A percentile compares a stretch with the other conserved stretches of the same genome.
Evolutionary conservation across 768 basidiomycete species (phyloP).

Genomic region (Xanthoconium stramineum): DNA sequence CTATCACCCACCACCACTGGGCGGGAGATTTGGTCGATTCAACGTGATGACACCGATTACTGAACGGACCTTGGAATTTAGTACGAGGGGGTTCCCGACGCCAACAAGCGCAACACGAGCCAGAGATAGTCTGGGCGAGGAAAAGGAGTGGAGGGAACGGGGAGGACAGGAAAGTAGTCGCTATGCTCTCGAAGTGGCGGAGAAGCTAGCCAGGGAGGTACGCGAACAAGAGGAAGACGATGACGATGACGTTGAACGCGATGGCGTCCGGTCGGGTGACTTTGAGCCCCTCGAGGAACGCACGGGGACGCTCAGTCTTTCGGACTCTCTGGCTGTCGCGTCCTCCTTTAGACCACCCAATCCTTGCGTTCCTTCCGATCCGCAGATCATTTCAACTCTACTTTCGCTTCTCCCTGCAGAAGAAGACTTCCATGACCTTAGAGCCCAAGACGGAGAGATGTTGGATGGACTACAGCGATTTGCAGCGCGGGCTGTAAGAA

Average conservation of each 20-base stretch:
- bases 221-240: slow-evolving; percentile 25
- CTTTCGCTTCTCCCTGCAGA: slow-evolving; percentile 64
- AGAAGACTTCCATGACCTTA: slow-evolving; percentile 57
- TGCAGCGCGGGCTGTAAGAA: slow-evolving; percentile 43
- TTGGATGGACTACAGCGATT: slow-evolving; percentile 74
- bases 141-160: slow-evolving; percentile 16
- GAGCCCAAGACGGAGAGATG: slow-evolving; percentile 49
- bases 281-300: slow-evolving; percentile 49
- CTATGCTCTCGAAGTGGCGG: slow-evolving; percentile 54
- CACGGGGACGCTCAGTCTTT: slow-evolving; percentile 61
- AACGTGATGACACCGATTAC: slow-evolving; percentile 98
- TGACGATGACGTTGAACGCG: slow-evolving; percentile 6
- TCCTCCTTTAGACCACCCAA: slow-evolving; percentile 74
- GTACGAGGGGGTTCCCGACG: slow-evolving; percentile 45
- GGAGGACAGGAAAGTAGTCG: slow-evolving; percentile 32
- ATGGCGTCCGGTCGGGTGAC: slow-evolving; percentile 3
- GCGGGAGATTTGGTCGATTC: slow-evolving; percentile 77
- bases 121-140: slow-evolving; percentile 32
- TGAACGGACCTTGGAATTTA: slow-evolving; percentile 88
- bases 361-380: slow-evolving; percentile 85
- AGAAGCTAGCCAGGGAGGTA: slow-evolving; percentile 52
- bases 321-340: slow-evolving; percentile 58
- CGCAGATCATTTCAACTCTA: slow-evolving; percentile 56
- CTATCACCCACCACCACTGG: slow-evolving; percentile 45
- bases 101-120: slow-evolving; percentile 47